These are phyloP conservation scores for Eremothecium cymbalariae DNA, from an alignment of 1,139 yeast species.

Conservation along the genomic window DNA sequence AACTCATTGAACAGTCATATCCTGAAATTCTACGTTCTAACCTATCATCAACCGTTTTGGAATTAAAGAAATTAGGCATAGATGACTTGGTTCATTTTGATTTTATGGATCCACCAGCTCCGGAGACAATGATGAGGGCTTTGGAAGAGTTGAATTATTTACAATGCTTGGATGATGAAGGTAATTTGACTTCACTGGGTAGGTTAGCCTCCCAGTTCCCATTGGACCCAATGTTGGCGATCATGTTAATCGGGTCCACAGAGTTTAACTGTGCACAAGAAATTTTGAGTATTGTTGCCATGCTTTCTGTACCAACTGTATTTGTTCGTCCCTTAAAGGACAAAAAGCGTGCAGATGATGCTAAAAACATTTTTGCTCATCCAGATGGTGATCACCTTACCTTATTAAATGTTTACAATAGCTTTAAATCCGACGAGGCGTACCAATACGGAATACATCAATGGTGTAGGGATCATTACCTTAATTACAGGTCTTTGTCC, in stretches of 20 bases:
- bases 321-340: constrained; percentile 89
- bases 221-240: constrained; percentile 91
- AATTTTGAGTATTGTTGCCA: constrained; percentile 77
- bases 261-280: constrained; percentile 84
- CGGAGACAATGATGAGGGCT: constrained; percentile 99
- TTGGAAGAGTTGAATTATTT: constrained; percentile 88
- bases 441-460: constrained; percentile 49
- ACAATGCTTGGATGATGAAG: constrained; percentile 86
- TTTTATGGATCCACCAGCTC: constrained; percentile 99
- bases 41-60: constrained; percentile 84
- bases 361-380: constrained; percentile 80
- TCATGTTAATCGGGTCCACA: constrained; percentile 80
- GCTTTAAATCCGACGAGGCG: constrained; percentile 68
- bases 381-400: constrained; percentile 95
- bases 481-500: constrained; percentile 72
- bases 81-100: constrained; percentile 97
- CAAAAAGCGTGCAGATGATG: constrained; percentile 85
- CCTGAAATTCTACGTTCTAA: constrained; percentile 92
- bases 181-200: constrained; percentile 82
- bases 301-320: constrained; percentile 88
- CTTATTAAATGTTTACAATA: constrained; percentile 78
- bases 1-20: constrained; percentile 86
- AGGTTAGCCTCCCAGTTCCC: constrained; percentile 90
- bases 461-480: constrained; percentile 91
- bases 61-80: constrained; percentile 85